Base-by-base conservation (phyloP, 345 rosid species). In the Mallotus nudiflorus region DNA sequence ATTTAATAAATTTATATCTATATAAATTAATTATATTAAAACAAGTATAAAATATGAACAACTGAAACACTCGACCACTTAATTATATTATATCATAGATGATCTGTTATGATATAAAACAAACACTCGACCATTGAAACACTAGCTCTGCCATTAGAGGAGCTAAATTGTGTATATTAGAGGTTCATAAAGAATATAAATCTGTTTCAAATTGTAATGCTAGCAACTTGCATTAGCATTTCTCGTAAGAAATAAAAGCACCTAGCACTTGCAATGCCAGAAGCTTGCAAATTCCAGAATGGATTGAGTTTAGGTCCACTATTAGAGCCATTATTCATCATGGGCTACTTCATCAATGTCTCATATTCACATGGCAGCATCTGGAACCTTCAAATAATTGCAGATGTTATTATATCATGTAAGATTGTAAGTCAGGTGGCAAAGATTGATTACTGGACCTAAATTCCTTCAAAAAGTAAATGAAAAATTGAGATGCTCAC, bases 291-390 rank as follows among this genome's bases (percentile, higher is more conserved):
- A 40, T 20, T 55, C 56, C 53, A 44, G 31, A 18, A 25, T 19
- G 29, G 54, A 69, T 29, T 42, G n/a, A 42, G 16, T 22, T 69
- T 57, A 31, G 64, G 64, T 57, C 52, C 45, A 28, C 28, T 9
- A 68, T 29, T 45, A 49, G 39, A 57, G 13, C 11, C 15, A 24
- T 70, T 25, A 48, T 33, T 28, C 29, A 45, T 19, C 9, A 9
- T 42, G 46, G 65, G 52, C 33, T 9, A 31, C 57, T 46, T 31
- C 11, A 57, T 69, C 28, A 58, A 19, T 13, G 45, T 45, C 27
- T 56, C n/a, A 24, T 24, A 19, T 55, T 67, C 54, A 55, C 39
- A 27, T 63, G 67, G 19, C n/a, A n/a, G n/a, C n/a, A n/a, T n/a
- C n/a, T n/a, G n/a, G 37, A 44, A 13, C 51, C 15, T 44, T 50